phyloP scores from a whole-genome alignment of 2,329 filamentous ascomycete genomes.

The Botrytis porri region DNA sequence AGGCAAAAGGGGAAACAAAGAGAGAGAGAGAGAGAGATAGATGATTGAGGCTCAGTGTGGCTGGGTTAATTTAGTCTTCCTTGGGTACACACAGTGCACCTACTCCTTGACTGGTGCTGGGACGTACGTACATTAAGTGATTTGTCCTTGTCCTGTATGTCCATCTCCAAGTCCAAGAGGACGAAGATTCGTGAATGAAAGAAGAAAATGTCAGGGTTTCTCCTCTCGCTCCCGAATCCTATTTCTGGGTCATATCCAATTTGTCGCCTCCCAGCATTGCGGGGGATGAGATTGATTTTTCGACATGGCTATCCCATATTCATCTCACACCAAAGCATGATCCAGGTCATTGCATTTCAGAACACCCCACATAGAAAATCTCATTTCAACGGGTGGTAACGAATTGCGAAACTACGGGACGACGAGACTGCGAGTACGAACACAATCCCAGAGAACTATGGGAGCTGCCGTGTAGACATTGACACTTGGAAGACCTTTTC shows the following conservation, averaged over 20 bases:
- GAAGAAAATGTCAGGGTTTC: not conserved
- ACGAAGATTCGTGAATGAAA: not conserved
- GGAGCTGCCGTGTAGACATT: not conserved
- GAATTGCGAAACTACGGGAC: not conserved
- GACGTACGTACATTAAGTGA: not conserved
- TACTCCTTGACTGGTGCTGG: too few species aligned
- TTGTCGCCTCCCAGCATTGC: conserved; percentile 1
- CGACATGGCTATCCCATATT: not conserved
- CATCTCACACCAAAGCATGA: not conserved
- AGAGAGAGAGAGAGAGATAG: not conserved
- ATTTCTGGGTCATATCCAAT: not conserved
- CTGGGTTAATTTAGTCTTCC: not conserved
- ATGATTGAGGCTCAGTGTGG: conserved; percentile 8
- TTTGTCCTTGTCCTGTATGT: not conserved
- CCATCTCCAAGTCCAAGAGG: not conserved
- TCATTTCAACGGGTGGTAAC: conserved; percentile 7
- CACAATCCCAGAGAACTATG: not conserved
- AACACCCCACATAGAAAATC: not conserved
- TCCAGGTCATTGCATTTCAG: conserved; percentile 3
- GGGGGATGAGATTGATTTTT: not conserved
- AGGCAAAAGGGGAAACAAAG: not conserved
- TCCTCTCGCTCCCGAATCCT: not conserved
- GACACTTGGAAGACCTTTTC: not conserved
- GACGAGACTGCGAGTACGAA: not conserved
- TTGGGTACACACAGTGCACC: not conserved